A percentile compares a stretch with the other conserved stretches of the same genome.
phyloP scores from a whole-genome alignment of 2,329 filamentous ascomycete genomes.

The Fusarium vanettenii region DNA sequence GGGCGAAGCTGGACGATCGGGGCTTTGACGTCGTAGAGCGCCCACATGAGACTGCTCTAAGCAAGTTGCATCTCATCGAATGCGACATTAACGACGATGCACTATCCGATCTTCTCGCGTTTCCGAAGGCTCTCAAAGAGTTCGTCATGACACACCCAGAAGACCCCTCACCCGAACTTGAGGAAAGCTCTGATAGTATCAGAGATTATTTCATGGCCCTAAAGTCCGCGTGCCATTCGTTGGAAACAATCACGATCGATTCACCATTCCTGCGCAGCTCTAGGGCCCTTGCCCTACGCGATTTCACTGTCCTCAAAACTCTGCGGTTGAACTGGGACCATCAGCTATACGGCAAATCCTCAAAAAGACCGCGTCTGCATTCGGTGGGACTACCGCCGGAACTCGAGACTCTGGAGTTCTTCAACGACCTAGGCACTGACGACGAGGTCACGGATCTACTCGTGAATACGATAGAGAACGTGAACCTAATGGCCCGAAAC shows the following conservation, averaged over 20 bases:
- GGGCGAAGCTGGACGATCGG: slow-evolving; percentile 59
- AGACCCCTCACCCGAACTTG: slow-evolving; percentile 54
- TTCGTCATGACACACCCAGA: slow-evolving; percentile 60
- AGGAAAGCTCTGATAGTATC: slow-evolving; percentile 60
- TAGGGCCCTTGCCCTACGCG: slow-evolving; percentile 57
- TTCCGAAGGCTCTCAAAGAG: slow-evolving; percentile 57
- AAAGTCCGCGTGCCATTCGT: slow-evolving; percentile 53
- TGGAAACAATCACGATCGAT: slow-evolving; percentile 60
- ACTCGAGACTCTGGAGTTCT: slow-evolving; percentile 59
- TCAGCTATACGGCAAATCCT: slow-evolving; percentile 59
- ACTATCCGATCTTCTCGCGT: slow-evolving; percentile 52
- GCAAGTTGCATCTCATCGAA: slow-evolving; percentile 58
- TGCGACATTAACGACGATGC: slow-evolving; percentile 62
- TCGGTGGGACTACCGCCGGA: slow-evolving; percentile 60
- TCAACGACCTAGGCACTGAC: slow-evolving; percentile 58
- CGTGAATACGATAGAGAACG: slow-evolving; percentile 54
- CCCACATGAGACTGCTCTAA: slow-evolving; percentile 58
- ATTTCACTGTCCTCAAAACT: slow-evolving; percentile 55
- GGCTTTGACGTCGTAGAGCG: slow-evolving; percentile 62
- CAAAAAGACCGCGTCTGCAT: slow-evolving; percentile 57
- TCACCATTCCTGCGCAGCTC: slow-evolving; percentile 53
- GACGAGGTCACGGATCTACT: slow-evolving; percentile 60
- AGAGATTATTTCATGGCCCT: slow-evolving; percentile 60
- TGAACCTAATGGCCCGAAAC: slow-evolving; percentile 51
- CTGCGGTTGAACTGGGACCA: slow-evolving; percentile 60